A percentile compares a stretch with the other conserved stretches of the same genome.
Conservation (phyloP, 2,329 filamentous ascomycete species). For the Thermomyces lanuginosus region DNA sequence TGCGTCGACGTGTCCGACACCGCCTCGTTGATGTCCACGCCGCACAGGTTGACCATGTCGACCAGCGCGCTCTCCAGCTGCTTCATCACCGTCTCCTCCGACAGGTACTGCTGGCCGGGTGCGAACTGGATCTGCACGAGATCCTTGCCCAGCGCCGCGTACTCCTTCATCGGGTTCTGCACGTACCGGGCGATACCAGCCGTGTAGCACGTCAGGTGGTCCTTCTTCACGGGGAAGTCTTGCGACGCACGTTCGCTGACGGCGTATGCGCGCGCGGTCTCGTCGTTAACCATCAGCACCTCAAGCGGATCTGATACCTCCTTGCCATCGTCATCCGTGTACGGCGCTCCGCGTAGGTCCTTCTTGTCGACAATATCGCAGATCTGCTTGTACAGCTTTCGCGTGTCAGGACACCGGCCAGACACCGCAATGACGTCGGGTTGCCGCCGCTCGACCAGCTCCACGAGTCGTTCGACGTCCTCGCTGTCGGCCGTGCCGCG, state of each 20-base stretch:
- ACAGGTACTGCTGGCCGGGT: conserved; percentile 72
- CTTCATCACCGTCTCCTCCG: conserved; percentile 71
- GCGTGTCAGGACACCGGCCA: conserved; percentile 74
- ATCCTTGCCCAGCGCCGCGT: conserved; percentile 79
- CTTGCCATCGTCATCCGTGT: conserved; percentile 64
- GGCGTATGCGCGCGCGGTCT: conserved; percentile 92
- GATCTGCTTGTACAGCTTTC: conserved; percentile 67
- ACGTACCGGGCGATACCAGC: conserved; percentile 78
- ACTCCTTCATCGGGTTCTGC: conserved; percentile 92
- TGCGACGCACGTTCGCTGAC: conserved; percentile 62
- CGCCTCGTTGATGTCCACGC: conserved; percentile 88
- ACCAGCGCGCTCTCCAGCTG: conserved; percentile 93
- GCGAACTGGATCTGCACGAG: conserved; percentile 78
- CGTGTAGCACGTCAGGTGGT: conserved; percentile 71
- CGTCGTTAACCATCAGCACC: conserved; percentile 84
- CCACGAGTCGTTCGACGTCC: conserved; percentile 54
- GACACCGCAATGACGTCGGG: conserved; percentile 84
- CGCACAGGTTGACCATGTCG: conserved; percentile 93
- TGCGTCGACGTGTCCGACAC: conserved; percentile 66
- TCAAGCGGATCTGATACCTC: conserved; percentile 67
- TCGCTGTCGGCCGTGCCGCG: conserved; percentile 49
- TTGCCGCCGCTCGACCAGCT: conserved; percentile 60
- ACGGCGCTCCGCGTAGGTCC: conserved; percentile 63
- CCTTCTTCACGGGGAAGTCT: conserved; percentile 61
- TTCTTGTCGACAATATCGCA: conserved; percentile 63